Conservation (phyloP, 371 early-diverging fungal genomes). For the Cokeromyces recurvatus region DNA sequence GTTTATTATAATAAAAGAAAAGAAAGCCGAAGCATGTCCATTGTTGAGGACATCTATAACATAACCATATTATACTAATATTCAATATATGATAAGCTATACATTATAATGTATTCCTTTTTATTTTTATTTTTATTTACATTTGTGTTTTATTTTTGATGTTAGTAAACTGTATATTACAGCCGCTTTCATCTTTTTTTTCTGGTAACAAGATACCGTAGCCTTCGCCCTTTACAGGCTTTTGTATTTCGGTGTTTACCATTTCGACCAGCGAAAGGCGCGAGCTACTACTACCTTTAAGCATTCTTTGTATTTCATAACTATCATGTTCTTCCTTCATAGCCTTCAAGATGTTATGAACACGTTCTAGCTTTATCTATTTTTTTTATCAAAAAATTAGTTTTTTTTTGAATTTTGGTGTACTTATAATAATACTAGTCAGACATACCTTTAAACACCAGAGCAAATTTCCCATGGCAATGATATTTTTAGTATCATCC, state of each 20-base stretch:
- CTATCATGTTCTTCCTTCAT: slow-evolving; percentile 6
- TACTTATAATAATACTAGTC: background rate
- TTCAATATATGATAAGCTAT: no score
- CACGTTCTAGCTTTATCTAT: slow-evolving; percentile 4
- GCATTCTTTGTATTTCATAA: slow-evolving; percentile 2
- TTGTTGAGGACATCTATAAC: no score
- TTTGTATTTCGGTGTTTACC: slow-evolving; percentile 1
- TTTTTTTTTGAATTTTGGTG: background rate
- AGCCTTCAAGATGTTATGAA: background rate
- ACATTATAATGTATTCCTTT: no score
- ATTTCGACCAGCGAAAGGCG: background rate
- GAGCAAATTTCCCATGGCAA: slow-evolving; percentile 9
- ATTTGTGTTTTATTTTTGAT: no score
- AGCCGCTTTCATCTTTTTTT: slow-evolving; percentile 1
- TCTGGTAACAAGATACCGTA: slow-evolving; percentile 8
- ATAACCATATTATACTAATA: no score
- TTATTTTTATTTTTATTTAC: no score
- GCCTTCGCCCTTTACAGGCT: slow-evolving; percentile 7
- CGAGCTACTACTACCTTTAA: background rate
- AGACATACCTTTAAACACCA: slow-evolving; percentile 7
- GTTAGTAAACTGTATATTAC: background rate
- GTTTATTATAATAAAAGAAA: slow-evolving; percentile 8
- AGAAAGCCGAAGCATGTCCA: no score
- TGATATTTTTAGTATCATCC: slow-evolving; percentile 1
- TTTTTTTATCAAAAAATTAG: background rate